phyloP scores from a whole-genome alignment of 148 eudicot species.

The Selenicereus undatus region DNA sequence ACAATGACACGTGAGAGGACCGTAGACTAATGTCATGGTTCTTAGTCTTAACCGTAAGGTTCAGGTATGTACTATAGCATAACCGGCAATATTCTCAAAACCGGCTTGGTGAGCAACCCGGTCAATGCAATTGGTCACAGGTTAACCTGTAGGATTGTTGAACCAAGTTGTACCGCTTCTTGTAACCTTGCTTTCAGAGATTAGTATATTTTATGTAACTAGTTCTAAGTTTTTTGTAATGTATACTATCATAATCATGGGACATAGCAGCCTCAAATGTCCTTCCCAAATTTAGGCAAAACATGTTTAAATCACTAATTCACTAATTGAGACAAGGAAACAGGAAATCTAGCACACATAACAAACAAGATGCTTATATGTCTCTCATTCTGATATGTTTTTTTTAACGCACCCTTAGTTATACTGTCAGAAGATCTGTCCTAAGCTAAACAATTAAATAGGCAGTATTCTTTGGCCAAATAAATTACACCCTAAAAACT shows the following conservation, averaged over 20 bases:
- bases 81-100: neutral
- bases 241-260: neutral
- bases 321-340: constrained; percentile 30
- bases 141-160: too few species aligned
- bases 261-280: neutral
- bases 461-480: constrained; percentile 18
- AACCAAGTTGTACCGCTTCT: too few species aligned
- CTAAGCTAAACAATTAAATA: neutral
- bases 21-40: too few species aligned
- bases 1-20: too few species aligned
- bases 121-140: neutral
- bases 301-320: constrained; percentile 21
- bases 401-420: constrained; percentile 1
- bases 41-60: neutral
- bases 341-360: constrained; percentile 27
- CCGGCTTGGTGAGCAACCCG: neutral
- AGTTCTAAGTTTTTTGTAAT: neutral
- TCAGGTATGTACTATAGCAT: neutral
- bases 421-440: constrained; percentile 26
- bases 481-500: neutral
- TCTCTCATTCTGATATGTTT: constrained; percentile 12
- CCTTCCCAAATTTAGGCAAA: constrained; percentile 7
- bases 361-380: constrained; percentile 30
- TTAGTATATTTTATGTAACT: too few species aligned
- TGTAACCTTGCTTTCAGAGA: too few species aligned